Base-by-base conservation (phyloP, 2,329 filamentous ascomycete genomes). In the Apiospora aurea region DNA sequence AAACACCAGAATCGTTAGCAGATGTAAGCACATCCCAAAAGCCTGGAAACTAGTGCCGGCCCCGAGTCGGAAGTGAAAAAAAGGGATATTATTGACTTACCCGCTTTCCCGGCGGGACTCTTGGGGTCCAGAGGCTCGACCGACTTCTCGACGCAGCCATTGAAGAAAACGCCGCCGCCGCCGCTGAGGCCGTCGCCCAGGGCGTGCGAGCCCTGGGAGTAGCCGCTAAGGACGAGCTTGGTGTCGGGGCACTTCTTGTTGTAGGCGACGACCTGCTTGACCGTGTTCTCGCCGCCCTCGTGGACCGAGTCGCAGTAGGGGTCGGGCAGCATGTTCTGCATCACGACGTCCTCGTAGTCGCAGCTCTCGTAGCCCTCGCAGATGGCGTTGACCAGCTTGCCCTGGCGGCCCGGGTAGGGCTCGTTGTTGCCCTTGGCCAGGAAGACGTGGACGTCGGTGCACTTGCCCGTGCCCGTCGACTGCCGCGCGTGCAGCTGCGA, bases 221-320 rank as follows among this genome's bases (percentile, higher is more conserved):
- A 85, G 0, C 84, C 83, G 72, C 80, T 82, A 38, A 85, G 69
- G 6, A 85, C 82, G 16, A 85, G 79, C 72, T 81, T 82, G 24
- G 82, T 73, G 46, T 83, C 74, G 14, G 84, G 83, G 71, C 83
- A 86, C n/a, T 77, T 76, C 74, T 80, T 75, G 74, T 80, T 80
- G 75, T 85, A 85, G 0, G 79, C 80, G 2, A 77, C 79, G 72
- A 86, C 82, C 75, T 85, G 82, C n/a, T 71, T 69, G 43, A 80
- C 73, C 5, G 82, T 81, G 67, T 81, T 81, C 47, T 73, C 74
- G 13, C 77, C 78, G 2, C 83, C 83, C 57, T 81, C 79, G 16
- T 78, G 77, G 11, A 85, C 80, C 1, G 82, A 80, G 29, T 77
- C 73, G 76, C 81, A 84, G 76, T 83, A 84, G 10, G 75, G 74